Base-by-base conservation (phyloP, 2,329 filamentous ascomycete genomes). In the Neofusicoccum ribis region DNA sequence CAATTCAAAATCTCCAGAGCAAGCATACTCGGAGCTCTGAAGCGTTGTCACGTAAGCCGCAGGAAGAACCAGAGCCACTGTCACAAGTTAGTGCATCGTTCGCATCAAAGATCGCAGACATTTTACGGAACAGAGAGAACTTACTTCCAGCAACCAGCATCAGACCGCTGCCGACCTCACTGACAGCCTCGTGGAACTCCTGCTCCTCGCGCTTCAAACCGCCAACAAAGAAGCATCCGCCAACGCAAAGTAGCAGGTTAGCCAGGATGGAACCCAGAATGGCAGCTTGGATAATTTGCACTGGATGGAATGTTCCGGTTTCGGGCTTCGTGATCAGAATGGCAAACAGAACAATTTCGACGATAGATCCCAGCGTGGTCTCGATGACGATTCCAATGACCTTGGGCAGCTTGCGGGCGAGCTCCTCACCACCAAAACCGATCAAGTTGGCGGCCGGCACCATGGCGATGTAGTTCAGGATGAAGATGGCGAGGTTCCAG, bases 321-420 rank as follows among this genome's bases (percentile, higher is more conserved):
- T 34, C 73, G n/a, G 79, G 79, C 11, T 75, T 71, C 20, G 80
- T 78, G 52, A 95, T 82, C 50, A 96, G 79, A 2, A 93, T 85
- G 81, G 94, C 89, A 78, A 96, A 95, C 36, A 96, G 80, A 52
- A 96, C 86, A 65, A 96, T 89, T 74, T 96, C 92, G 61, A 95
- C 91, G 9, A 93, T 79, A 0, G 90, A 91, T 2, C 90, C 91
- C 60, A 93, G 76, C 0, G 82, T 82, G 1, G 82, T 85, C 70
- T 86, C 85, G 9, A 85, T 67, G 49, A 91, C 75, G 11, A 91
- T 83, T 31, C 88, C 89, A 56, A 88, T 77, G 8, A 92, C 90
- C 71, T 91, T 91, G 37, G 90, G 90, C 65, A 94, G 78, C 78
- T 94, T 94, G 67, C 88, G 85, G 0, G 89, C 86, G 66, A 92